Evolutionary conservation across 2,329 filamentous ascomycete species (phyloP), one percentile per base, ranked within the genome.

Genomic region (Paradendryphiella salina): DNA sequence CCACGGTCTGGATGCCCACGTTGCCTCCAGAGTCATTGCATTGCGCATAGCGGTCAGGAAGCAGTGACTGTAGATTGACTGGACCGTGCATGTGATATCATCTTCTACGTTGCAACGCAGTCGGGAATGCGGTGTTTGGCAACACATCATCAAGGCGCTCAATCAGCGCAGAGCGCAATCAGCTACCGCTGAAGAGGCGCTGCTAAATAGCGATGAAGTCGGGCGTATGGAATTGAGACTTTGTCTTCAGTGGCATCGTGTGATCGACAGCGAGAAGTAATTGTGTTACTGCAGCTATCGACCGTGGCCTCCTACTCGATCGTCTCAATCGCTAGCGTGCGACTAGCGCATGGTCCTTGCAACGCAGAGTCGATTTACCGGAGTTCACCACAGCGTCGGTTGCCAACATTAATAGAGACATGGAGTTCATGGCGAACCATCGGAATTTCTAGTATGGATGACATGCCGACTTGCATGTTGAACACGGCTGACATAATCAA

Each of bases 71-170:
- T 44, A 13, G 28, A 33, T 33, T 44, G 46, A 44, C 33, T 49
- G 34, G 39, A 40, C 29, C 21, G 34, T 39, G 33, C 39, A 49
- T 44, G 34, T 49, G 45, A 47, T 20, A 43, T 43, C 18, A 28
- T 39, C 21, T 21, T 20, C 34, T 35, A 35, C 2, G 8, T 15
- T 34, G 38, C 17, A 17, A 44, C 17, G 14, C 20, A 21, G 20
- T 40, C 29, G 33, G 8, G 17, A 46, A 40, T 52, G 31, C 45
- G 34, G 39, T 49, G 38, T 52, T 26, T 13, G 42, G 42, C 26
- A 45, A 15, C 34, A 52, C 50, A 45, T 52, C 50, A 52, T 46
- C 29, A 33, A 31, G 39, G 36, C 36, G 34, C 34, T 29, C 29
- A n/a, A 32, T 17, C 21, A 44, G 38, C 39, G 39, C 44, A 46